Conservation (phyloP, 257 asterid species). For the Solanum etuberosum region DNA sequence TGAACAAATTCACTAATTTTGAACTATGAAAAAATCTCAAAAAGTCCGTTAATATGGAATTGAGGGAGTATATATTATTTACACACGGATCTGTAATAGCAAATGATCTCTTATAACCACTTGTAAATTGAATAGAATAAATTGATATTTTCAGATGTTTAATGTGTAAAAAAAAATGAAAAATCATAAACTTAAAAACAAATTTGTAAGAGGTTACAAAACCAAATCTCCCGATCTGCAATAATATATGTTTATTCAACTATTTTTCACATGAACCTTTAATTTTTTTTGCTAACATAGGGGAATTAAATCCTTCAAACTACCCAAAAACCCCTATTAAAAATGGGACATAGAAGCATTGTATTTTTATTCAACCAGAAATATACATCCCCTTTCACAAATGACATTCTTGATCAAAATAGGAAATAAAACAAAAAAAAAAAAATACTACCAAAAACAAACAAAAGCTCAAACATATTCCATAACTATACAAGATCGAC, state of each 20-base stretch:
- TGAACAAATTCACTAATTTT: background rate
- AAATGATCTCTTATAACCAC: background rate
- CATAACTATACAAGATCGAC: background rate
- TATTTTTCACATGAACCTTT: background rate
- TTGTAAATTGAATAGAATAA: background rate
- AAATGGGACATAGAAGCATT: background rate
- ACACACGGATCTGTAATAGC: background rate
- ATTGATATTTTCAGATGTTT: background rate
- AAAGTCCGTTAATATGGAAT: background rate
- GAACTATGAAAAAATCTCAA: too few relatives aligned
- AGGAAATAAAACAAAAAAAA: background rate
- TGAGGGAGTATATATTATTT: background rate
- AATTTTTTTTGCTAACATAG: background rate
- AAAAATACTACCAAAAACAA: background rate
- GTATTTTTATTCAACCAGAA: background rate
- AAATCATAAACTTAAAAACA: background rate
- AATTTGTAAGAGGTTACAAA: background rate
- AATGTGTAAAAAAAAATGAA: background rate
- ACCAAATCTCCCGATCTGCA: background rate
- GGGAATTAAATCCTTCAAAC: background rate
- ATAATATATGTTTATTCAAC: background rate
- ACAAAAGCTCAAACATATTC: background rate
- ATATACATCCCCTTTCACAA: background rate
- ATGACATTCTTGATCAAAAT: background rate
- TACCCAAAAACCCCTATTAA: background rate